Conservation (phyloP, 2,329 filamentous ascomycete genomes). For the Pseudogymnoascus sp. region DNA sequence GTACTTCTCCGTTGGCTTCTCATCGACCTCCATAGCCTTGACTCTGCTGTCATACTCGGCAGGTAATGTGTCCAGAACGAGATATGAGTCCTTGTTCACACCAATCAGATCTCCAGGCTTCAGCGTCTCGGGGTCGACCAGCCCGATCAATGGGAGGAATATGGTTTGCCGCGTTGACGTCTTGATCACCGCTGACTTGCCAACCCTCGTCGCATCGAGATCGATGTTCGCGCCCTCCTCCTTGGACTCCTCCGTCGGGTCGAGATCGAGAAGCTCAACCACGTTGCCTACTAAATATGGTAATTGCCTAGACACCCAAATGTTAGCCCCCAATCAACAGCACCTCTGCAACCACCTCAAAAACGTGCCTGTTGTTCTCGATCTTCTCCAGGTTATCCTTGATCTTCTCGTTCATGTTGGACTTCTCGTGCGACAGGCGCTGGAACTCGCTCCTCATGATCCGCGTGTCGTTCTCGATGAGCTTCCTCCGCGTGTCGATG, state of each 20-base stretch:
- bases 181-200: conserved; percentile 99
- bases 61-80: conserved; percentile 90
- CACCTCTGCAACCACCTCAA: background rate
- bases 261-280: conserved; percentile 91
- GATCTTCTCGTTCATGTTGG: conserved; percentile 95
- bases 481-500: conserved; percentile 79
- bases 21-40: conserved; percentile 99
- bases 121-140: conserved; percentile 89
- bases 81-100: conserved; percentile 98
- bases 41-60: conserved; percentile 98
- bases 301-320: conserved; percentile 61
- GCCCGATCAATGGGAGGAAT: conserved; percentile 91
- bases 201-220: conserved; percentile 88
- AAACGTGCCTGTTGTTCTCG: conserved; percentile 82
- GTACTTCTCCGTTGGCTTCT: conserved; percentile 99
- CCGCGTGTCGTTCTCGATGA: conserved; percentile 93
- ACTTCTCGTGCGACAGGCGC: conserved; percentile 88
- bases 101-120: conserved; percentile 96
- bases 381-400: conserved; percentile 99
- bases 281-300: conserved; percentile 98
- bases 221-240: conserved; percentile 99
- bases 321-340: conserved; percentile 12
- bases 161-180: conserved; percentile 98
- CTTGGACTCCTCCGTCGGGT: conserved; percentile 88
- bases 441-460: conserved; percentile 99